Evolutionary conservation across 306 rosid genomes (phyloP).

Genomic region (Herpetospermum pedunculosum): DNA sequence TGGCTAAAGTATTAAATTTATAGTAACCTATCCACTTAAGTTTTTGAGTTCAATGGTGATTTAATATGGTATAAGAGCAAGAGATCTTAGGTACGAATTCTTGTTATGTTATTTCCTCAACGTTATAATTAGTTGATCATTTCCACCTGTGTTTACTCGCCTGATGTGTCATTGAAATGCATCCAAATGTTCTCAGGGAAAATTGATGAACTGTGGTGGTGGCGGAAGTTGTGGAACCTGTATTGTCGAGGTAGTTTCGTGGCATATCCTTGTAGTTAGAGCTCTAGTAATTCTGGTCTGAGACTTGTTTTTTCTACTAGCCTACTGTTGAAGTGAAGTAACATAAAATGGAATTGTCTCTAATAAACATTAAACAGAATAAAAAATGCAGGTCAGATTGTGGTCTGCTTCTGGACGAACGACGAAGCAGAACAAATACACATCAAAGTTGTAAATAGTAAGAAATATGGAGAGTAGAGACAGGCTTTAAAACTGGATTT

Average conservation of each 20-base stretch:
- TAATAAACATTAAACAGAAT: neutral
- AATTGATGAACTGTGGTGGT: slow-evolving; percentile 90
- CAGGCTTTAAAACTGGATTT: neutral
- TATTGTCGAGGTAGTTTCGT: slow-evolving; percentile 53
- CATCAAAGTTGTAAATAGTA: neutral
- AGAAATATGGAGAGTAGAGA: neutral
- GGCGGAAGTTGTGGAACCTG: slow-evolving; percentile 96
- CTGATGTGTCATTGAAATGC: neutral
- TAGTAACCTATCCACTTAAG: neutral
- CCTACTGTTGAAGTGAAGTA: neutral
- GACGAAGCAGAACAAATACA: neutral
- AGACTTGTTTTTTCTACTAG: neutral
- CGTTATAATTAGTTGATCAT: neutral
- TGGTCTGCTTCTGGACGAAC: neutral
- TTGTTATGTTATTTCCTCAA: neutral
- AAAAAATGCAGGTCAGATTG: neutral
- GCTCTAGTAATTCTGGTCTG: neutral
- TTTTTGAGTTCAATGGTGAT: no score
- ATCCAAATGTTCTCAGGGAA: slow-evolving; percentile 39
- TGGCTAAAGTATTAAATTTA: neutral
- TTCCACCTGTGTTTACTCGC: neutral
- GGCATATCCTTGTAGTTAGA: neutral
- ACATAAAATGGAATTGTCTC: neutral
- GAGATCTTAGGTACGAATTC: neutral
- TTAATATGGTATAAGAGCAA: neutral